Evolutionary conservation across 106 monocot species (phyloP).

Genomic region (Acorus gramineus): DNA sequence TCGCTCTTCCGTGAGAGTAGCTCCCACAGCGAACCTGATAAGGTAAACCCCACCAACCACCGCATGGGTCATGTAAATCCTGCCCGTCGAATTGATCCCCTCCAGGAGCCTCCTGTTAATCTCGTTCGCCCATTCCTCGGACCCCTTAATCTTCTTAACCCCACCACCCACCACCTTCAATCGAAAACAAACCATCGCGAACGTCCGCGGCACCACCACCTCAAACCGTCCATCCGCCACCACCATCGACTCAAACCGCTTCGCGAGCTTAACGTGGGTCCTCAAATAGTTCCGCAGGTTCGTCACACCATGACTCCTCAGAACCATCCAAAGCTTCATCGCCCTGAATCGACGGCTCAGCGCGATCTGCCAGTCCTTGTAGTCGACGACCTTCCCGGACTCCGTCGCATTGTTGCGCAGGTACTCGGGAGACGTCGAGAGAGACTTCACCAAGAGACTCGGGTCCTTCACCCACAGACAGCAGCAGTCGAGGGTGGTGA

Average conservation of each 20-base stretch:
- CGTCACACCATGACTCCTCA: conserved; percentile 21
- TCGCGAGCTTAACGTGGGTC: conserved; percentile 25
- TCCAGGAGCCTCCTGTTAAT: conserved; percentile 27
- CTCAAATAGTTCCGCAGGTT: conserved; percentile 24
- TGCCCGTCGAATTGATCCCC: conserved; percentile 17
- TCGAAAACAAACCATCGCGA: conserved; percentile 42
- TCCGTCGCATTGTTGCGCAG: conserved; percentile 43
- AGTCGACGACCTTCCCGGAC: conserved; percentile 35
- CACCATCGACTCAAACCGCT: conserved; percentile 14
- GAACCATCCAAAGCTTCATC: conserved; percentile 34
- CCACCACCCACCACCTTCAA: background rate
- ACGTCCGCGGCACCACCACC: conserved; percentile 15
- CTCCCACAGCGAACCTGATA: conserved; percentile 35
- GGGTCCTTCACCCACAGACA: conserved; percentile 34
- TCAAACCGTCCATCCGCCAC: conserved; percentile 15
- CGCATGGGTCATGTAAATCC: conserved; percentile 32
- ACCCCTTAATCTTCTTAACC: background rate
- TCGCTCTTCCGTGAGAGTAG: conserved; percentile 29
- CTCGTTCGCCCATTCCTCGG: conserved; percentile 1
- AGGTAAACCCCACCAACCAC: conserved; percentile 25
- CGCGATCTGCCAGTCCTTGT: conserved; percentile 60
- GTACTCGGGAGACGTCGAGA: conserved; percentile 37
- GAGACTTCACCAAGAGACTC: conserved; percentile 6
- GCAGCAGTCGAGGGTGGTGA: conserved; percentile 38
- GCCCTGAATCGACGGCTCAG: conserved; percentile 41